These are phyloP conservation scores for Cryphonectria naterciae DNA, from an alignment of 2,329 filamentous ascomycete genomes.

Conservation along the genomic window DNA sequence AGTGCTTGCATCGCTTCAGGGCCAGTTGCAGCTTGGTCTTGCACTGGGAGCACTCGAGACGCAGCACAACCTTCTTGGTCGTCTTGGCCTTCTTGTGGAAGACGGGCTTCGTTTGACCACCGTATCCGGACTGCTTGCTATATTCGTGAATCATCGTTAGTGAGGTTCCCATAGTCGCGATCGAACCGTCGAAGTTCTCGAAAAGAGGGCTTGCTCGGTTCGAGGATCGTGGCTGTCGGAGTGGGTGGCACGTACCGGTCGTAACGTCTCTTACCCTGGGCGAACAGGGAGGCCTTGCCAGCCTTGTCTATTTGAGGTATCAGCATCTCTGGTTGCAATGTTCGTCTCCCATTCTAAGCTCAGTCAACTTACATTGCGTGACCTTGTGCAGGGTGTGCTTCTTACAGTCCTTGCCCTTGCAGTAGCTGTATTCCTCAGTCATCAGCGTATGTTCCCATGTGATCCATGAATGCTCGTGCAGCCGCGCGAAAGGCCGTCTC, in stretches of 20 bases:
- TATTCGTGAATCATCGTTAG: conserved; percentile 20
- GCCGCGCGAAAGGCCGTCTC: conserved; percentile 35
- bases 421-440: conserved; percentile 54
- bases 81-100: conserved; percentile 99
- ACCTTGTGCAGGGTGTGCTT: conserved; percentile 82
- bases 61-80: conserved; percentile 99
- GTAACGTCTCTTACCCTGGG: conserved; percentile 99
- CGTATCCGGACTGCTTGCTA: conserved; percentile 71
- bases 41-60: conserved; percentile 96
- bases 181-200: neutral
- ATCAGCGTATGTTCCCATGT: conserved; percentile 16
- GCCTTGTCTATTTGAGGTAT: conserved; percentile 63
- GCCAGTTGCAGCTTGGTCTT: conserved; percentile 98
- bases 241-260: conserved; percentile 58
- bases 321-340: conserved; percentile 8
- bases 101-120: conserved; percentile 99
- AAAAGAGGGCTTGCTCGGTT: neutral
- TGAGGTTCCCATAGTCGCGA: neutral
- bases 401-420: conserved; percentile 82
- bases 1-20: conserved; percentile 99
- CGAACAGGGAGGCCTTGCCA: conserved; percentile 45
- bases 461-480: conserved; percentile 14
- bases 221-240: neutral
- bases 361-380: conserved; percentile 61
- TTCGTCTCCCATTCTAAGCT: neutral